Evolutionary conservation across 2,329 filamentous ascomycete genomes (phyloP), one percentile per base, ranked within the genome.

Genomic region (Elsinoe arachidis): DNA sequence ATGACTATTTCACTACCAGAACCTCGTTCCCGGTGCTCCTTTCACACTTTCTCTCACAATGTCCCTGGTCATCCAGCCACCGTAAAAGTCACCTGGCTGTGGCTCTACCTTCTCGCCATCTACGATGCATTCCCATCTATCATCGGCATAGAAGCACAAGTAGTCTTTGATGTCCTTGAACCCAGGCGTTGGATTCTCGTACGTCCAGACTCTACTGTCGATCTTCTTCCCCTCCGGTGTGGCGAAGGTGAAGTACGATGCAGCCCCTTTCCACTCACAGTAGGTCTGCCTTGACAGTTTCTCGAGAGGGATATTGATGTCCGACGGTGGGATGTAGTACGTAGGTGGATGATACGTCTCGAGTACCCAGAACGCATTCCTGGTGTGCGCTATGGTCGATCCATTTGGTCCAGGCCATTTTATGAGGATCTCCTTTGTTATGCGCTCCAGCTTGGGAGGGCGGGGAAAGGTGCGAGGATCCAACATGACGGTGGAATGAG

Each of bases 321-420:
- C 72, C 2, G 74, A 73, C 1, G 73, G 76, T 1, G 82, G 80
- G 3, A 85, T 71, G 65, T 84, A 85, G 68, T 84, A 85, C 26
- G 81, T 83, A 4, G 82, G 82, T 34, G 82, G 80, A 63, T 84
- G 81, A 62, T 80, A 79, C 15, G 81, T 83, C 67, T 85, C 81
- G 34, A 85, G 70, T 3, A 82, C 80, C 81, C 82, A 84, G 66
- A 78, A 84, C 2, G 77, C 80, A 46, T 80, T 74, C 56, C 72
- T 77, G 5, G 82, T 83, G 43, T 84, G 79, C 10, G 80, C 82
- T 60, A 85, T 77, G 51, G 76, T 70, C 46, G 77, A 69, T 17
- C 76, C 78, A 23, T 77, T 72, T 43, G 78, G 69, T 17, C 75
- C 77, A 26, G 78, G 73, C 74, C 79, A 83, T 65, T 76, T 79